Base-by-base conservation (phyloP, 345 rosid genomes). In the Gynandropsis gynandra region DNA sequence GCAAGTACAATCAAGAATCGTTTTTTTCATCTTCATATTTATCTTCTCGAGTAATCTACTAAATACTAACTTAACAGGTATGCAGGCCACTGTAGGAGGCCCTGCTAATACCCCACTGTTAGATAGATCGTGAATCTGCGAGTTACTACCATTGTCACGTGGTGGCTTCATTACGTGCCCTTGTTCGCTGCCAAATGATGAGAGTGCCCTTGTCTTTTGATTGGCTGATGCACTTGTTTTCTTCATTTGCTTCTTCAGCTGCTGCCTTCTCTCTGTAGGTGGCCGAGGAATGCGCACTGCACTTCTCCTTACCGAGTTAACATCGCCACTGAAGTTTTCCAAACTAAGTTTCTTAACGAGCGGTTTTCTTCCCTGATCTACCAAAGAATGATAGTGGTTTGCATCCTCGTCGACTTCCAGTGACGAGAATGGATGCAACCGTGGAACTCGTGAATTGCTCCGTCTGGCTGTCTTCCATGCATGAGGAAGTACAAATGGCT, bases 11-110 rank as follows among this genome's bases (percentile, higher is more conserved):
- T n/a, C n/a, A n/a, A n/a, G n/a, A n/a, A n/a, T n/a, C n/a, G n/a
- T n/a, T n/a, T n/a, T n/a, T n/a, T n/a, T n/a, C n/a, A n/a, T n/a
- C n/a, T n/a, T n/a, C 70, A 94, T 85, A 60, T 93, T 88, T 65
- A 93, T 93, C 81, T 93, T 93, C 87, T 88, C 99, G n/a, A 88
- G 95, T 75, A 93, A 76, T 80, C 99, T 79, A 70, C 97, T 88
- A 70, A 78, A 93, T 21, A 81, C 95, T 74, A 93, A 80, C 65
- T 85, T 93, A 45, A 88, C 87, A 27, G 99, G 99, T 75, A 93
- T 83, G 77, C 95, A 88, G 24, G 95, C 80, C 66, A 93, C 99
- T 13, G 99, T 87, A 38, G 99, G 79, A 31, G 78, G 92, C 56
- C 80, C 74, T 0, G 79, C 64, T 50, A 90, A 65, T 49, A 75